Conservation (phyloP, 2,329 filamentous ascomycete species). For the Septoria petroselini region DNA sequence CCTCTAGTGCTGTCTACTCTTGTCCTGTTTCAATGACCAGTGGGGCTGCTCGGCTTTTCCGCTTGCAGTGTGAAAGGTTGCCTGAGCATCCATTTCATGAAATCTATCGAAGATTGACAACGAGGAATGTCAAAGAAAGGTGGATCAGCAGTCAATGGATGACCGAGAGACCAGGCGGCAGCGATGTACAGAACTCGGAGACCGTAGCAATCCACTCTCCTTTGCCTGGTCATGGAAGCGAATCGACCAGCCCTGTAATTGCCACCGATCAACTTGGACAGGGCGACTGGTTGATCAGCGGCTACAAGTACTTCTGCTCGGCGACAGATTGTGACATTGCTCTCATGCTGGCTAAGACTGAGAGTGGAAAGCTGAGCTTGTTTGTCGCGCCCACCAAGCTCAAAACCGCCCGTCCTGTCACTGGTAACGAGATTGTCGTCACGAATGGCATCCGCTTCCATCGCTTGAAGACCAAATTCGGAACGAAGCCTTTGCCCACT, state of each 20-base stretch:
- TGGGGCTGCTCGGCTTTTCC: constrained; percentile 19
- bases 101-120: constrained; percentile 50
- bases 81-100: constrained; percentile 16
- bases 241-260: constrained; percentile 58
- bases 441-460: constrained; percentile 66
- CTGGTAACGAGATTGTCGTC: constrained; percentile 36
- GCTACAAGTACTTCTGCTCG: constrained; percentile 70
- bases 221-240: too few species aligned
- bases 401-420: constrained; percentile 20
- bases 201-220: constrained; percentile 43
- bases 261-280: constrained; percentile 31
- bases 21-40: constrained; percentile 24
- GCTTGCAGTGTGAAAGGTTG: not conserved
- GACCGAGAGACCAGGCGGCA: constrained; percentile 67
- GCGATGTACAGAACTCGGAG: constrained; percentile 48
- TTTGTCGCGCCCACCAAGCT: constrained; percentile 66
- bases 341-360: constrained; percentile 59
- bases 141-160: constrained; percentile 79
- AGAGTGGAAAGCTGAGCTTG: constrained; percentile 49
- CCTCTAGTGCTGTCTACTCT: constrained; percentile 21
- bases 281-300: constrained; percentile 54
- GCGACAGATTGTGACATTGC: constrained; percentile 65
- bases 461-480: constrained; percentile 69
- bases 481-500: constrained; percentile 67
- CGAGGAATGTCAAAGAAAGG: not conserved